Conservation (phyloP, 2,329 filamentous ascomycete species). For the Colletotrichum simmondsii region DNA sequence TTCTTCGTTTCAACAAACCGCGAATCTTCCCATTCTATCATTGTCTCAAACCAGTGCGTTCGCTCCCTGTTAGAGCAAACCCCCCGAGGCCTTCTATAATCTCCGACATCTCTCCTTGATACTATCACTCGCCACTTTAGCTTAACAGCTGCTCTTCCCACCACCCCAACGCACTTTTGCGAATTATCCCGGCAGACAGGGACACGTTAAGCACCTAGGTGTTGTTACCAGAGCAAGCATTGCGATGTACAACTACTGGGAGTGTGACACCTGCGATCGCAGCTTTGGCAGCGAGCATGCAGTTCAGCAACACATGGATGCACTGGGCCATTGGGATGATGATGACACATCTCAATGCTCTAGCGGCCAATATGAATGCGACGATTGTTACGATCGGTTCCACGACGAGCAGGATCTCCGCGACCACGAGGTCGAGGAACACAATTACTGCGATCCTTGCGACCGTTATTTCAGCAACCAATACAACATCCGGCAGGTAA, state of each 20-base stretch:
- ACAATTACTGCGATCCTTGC: constrained; percentile 21
- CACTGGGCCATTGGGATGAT: constrained; percentile 38
- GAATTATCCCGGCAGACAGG: not conserved
- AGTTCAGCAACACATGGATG: constrained; percentile 42
- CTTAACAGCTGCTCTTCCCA: not conserved
- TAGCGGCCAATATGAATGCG: constrained; percentile 41
- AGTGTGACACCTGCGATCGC: constrained; percentile 42
- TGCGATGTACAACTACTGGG: not conserved
- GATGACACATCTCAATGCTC: not conserved
- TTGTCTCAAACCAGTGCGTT: not conserved
- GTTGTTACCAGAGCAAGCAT: not conserved
- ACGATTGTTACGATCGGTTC: constrained; percentile 41
- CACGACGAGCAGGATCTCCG: constrained; percentile 33
- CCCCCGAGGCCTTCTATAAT: not conserved
- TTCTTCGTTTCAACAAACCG: too few species aligned
- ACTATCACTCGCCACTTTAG: not conserved
- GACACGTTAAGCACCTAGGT: too few species aligned
- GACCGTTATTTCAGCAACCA: not conserved
- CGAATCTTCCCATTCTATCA: too few species aligned
- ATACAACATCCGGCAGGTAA: constrained; percentile 9
- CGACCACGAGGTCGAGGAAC: constrained; percentile 7
- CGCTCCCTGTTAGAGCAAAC: not conserved
- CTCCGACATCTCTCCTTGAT: not conserved
- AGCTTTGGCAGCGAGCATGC: constrained; percentile 37
- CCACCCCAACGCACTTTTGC: not conserved